phyloP scores from a whole-genome alignment of 2,329 filamentous ascomycete genomes.

The Camillea tinctor region DNA sequence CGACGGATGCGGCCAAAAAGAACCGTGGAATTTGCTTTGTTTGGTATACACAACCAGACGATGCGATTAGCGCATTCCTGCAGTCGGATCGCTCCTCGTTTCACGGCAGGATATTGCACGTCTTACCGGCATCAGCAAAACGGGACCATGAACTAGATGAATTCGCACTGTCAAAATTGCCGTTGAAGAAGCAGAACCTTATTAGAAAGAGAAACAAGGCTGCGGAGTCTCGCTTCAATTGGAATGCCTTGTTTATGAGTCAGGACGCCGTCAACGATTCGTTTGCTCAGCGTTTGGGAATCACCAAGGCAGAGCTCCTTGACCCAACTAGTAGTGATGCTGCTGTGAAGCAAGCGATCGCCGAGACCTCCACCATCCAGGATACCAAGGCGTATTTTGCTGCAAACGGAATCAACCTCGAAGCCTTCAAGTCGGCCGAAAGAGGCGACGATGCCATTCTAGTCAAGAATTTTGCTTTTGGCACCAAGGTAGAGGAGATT shows the following conservation, averaged over 20 bases:
- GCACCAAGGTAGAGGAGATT: conserved; percentile 76
- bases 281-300: conserved; percentile 79
- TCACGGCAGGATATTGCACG: conserved; percentile 87
- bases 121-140: conserved; percentile 81
- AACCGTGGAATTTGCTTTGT: conserved; percentile 92
- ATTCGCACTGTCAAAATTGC: conserved; percentile 84
- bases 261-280: conserved; percentile 93
- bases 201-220: conserved; percentile 83
- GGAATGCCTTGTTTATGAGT: conserved; percentile 99
- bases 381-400: conserved; percentile 92
- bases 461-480: conserved; percentile 92
- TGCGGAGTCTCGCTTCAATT: conserved; percentile 79
- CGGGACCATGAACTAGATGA: conserved; percentile 82
- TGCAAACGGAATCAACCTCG: conserved; percentile 83
- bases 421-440: conserved; percentile 82
- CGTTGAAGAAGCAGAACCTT: conserved; percentile 90
- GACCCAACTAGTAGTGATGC: conserved; percentile 96
- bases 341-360: conserved; percentile 93
- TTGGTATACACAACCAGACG: conserved; percentile 69
- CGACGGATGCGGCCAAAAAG: conserved; percentile 66
- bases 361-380: conserved; percentile 93
- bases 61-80: conserved; percentile 77
- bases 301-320: conserved; percentile 86
- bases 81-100: conserved; percentile 81
- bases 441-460: conserved; percentile 85